Conservation (phyloP, 225 moss, liverwort and hornwort genomes). For the Pseudisothecium myosuroides region DNA sequence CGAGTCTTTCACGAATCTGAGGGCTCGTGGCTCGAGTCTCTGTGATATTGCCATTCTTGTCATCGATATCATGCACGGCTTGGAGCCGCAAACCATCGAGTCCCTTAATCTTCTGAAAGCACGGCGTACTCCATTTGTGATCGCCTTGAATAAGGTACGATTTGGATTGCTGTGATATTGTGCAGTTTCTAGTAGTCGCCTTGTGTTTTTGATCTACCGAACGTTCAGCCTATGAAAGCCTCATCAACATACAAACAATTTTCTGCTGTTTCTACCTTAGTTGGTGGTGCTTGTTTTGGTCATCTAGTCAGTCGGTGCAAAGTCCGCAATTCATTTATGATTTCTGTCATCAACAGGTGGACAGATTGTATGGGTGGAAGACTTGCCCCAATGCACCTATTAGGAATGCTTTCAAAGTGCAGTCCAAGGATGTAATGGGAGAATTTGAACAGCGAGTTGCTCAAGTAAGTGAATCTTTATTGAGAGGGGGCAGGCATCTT, state of each 20-base stretch:
- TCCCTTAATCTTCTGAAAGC: slow-evolving; percentile 85
- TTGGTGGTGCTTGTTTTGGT: not conserved
- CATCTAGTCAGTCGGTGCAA: not conserved
- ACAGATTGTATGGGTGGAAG: slow-evolving; percentile 95
- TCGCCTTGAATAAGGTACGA: slow-evolving; percentile 92
- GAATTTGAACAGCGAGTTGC: slow-evolving; percentile 81
- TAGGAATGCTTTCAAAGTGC: slow-evolving; percentile 71
- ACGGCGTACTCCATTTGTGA: slow-evolving; percentile 88
- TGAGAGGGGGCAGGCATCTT: not conserved
- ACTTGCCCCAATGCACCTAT: slow-evolving; percentile 73
- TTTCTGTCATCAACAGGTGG: slow-evolving; percentile 50
- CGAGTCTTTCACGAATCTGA: slow-evolving; percentile 94
- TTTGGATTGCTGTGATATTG: not conserved
- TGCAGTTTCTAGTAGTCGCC: not conserved
- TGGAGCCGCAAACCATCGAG: slow-evolving; percentile 98
- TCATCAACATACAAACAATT: not conserved
- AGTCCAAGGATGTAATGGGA: slow-evolving; percentile 72
- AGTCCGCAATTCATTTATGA: not conserved
- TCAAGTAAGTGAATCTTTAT: slow-evolving; percentile 27
- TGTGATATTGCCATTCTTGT: slow-evolving; percentile 99
- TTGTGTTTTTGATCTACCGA: not conserved
- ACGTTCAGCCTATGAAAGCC: not conserved
- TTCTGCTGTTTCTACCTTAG: not conserved
- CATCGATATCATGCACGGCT: slow-evolving; percentile 96
- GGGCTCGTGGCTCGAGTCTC: slow-evolving; percentile 91